A percentile compares a stretch with the other conserved stretches of the same genome.
phyloP scores from a whole-genome alignment of 208 protist genomes.

The Angomonas ambiguus region DNA sequence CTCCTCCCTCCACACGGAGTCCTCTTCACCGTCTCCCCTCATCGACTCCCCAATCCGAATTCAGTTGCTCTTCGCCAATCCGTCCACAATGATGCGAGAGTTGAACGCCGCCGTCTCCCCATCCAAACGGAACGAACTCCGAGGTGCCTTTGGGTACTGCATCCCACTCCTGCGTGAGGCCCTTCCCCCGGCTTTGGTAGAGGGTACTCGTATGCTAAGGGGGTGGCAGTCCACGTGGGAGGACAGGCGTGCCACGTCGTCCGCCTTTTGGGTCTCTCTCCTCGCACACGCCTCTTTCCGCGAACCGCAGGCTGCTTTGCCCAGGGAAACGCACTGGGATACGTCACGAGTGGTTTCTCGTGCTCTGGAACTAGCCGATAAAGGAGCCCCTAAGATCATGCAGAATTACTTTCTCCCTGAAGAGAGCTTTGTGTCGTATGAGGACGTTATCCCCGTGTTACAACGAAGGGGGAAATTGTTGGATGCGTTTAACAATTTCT shows the following conservation, averaged over 20 bases:
- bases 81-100: not conserved
- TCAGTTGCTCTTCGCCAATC: not conserved
- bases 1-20: not conserved
- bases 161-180: not conserved
- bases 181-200: not conserved
- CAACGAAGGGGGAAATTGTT: not conserved
- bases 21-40: not conserved
- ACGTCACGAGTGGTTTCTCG: too few species aligned
- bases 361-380: too few species aligned
- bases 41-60: not conserved
- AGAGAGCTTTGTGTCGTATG: not conserved
- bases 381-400: not conserved
- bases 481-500: not conserved
- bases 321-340: too few species aligned
- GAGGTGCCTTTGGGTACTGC: conserved; percentile 1
- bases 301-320: too few species aligned
- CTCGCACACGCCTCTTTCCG: not conserved
- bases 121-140: not conserved
- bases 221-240: not conserved
- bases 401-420: conserved; percentile 5
- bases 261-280: not conserved
- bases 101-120: not conserved
- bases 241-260: not conserved
- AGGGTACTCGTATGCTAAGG: not conserved
- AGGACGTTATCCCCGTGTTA: not conserved